phyloP scores from a whole-genome alignment of 2,329 filamentous ascomycete species.

The Arthrobotrys conoides region DNA sequence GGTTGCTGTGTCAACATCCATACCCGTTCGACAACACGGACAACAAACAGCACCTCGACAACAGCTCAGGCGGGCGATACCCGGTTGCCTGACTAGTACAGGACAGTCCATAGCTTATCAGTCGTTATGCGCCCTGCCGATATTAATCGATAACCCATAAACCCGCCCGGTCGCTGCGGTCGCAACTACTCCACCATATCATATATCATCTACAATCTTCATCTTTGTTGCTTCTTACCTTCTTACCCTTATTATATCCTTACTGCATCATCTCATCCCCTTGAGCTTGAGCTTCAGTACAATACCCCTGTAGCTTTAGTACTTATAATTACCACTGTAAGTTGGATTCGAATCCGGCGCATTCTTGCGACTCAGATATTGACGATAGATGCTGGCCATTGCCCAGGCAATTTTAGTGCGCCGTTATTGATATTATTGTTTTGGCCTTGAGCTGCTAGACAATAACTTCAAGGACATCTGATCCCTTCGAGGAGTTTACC shows the following conservation, averaged over 20 bases:
- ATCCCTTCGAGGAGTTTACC: constrained; percentile 3
- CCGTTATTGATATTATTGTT: constrained; percentile 31
- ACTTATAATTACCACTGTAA: constrained; percentile 3
- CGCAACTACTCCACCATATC: neutral
- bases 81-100: constrained; percentile 9
- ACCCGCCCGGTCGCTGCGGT: neutral
- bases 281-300: constrained; percentile 7
- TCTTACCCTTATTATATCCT: neutral
- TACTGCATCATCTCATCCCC: constrained; percentile 14
- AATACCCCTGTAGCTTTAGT: constrained; percentile 7
- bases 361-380: constrained; percentile 22
- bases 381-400: constrained; percentile 23
- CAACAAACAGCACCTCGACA: constrained; percentile 59
- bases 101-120: constrained; percentile 19
- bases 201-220: neutral
- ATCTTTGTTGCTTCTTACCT: neutral
- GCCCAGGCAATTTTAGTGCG: constrained; percentile 42
- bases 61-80: constrained; percentile 1
- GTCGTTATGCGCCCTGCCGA: constrained; percentile 12
- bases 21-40: constrained; percentile 24
- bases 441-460: constrained; percentile 9
- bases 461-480: constrained; percentile 1
- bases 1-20: constrained; percentile 58
- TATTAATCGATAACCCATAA: constrained; percentile 40
- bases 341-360: constrained; percentile 24